Base-by-base conservation (phyloP, 208 protist species). In the Entamoeba histolytica region DNA sequence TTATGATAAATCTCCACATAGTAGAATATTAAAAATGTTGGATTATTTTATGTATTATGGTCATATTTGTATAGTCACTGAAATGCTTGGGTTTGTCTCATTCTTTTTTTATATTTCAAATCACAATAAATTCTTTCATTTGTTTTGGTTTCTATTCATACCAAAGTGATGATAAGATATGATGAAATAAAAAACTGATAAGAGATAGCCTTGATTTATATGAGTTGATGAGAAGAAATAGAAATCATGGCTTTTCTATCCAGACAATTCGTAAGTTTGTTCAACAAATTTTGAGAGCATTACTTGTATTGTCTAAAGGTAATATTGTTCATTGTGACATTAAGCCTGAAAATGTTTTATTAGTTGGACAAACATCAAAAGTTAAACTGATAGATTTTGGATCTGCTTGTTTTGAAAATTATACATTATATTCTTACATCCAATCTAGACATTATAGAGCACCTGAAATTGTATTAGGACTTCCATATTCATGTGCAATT, bases 401-500 rank as follows among this genome's bases (percentile, higher is more conserved):
- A 87, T 44, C 28, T 35, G 69, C 69, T 44, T 87, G 98, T 94
- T 97, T 97, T 49, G 93, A 93, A 4, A 95, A 95, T 23, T 93
- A 98, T 91, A 96, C 97, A 94, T n/a, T 98, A 39, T 96, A 98
- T 96, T 95, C 95, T n/a, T n/a, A n/a, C n/a, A n/a, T n/a, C n/a
- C n/a, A n/a, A n/a, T n/a, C n/a, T n/a, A n/a, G n/a, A n/a, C n/a
- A n/a, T n/a, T n/a, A n/a, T n/a, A n/a, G n/a, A n/a, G n/a, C n/a
- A n/a, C n/a, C n/a, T n/a, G n/a, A 98, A 93, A 98, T 99, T 28
- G 96, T 99, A 44, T 96, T 99, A 19, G 98, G 98, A 91, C 49
- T 95, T 1, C 93, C 93, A 6, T 99, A 99, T 96, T 96, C 95
- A 19, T 96, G 95, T 49, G 94, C 96, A 10, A 99, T 99, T 93